A percentile compares a stretch with the other conserved stretches of the same genome.
Evolutionary conservation across 1,284 basidiomycete species (phyloP).

Genomic region (Cronartium ribicola): DNA sequence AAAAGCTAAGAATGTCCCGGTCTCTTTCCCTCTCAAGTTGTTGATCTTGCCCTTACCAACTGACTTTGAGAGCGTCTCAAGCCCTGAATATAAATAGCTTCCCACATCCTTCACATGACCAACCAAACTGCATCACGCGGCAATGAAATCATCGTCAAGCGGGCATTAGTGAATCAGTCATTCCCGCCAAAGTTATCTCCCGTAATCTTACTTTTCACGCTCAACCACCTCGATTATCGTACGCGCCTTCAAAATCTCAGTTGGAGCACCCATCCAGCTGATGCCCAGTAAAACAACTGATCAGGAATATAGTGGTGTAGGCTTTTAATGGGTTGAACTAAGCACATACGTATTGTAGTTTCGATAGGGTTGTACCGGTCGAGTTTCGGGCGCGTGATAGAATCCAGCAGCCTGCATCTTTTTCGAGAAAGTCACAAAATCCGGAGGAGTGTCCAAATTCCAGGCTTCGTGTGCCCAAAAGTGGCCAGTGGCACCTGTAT

Average conservation of each 20-base stretch:
- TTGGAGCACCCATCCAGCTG: conserved; percentile 54
- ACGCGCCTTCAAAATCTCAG: conserved; percentile 57
- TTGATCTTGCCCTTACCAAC: conserved; percentile 44
- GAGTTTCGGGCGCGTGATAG: conserved; percentile 56
- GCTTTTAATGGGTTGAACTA: neutral
- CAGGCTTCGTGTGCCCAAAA: conserved; percentile 62
- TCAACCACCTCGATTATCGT: conserved; percentile 56
- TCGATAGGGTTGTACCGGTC: conserved; percentile 56
- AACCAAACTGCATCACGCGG: conserved; percentile 42
- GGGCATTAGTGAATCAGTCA: neutral
- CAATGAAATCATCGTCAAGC: neutral
- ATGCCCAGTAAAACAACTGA: neutral
- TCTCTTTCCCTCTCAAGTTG: conserved; percentile 47
- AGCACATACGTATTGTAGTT: conserved; percentile 50
- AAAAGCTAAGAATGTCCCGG: conserved; percentile 50
- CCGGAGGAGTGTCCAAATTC: conserved; percentile 54
- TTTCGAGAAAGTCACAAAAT: conserved; percentile 58
- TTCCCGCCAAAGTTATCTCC: neutral
- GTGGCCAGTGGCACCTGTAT: conserved; percentile 55
- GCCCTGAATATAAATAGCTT: conserved; percentile 45
- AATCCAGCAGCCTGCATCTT: conserved; percentile 57
- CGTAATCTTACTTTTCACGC: conserved; percentile 46
- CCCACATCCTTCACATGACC: conserved; percentile 47
- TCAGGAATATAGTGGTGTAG: neutral
- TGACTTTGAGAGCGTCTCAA: conserved; percentile 45